A percentile compares a stretch with the other conserved stretches of the same genome.
These are phyloP conservation scores for Garcia nutans DNA, from an alignment of 345 rosid species.

Conservation along the genomic window DNA sequence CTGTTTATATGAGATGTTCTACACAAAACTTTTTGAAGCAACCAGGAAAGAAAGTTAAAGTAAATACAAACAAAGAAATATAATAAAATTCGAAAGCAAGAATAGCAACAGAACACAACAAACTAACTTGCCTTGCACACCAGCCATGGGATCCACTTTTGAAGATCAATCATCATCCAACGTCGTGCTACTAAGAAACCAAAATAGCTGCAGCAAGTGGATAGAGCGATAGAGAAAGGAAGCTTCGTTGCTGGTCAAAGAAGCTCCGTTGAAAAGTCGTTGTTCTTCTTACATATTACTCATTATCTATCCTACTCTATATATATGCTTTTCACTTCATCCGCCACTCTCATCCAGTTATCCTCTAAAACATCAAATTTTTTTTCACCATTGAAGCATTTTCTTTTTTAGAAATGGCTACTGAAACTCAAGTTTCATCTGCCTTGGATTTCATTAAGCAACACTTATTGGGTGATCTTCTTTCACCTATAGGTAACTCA, in stretches of 20 bases:
- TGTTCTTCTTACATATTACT: neutral
- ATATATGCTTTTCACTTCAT: conserved; percentile 1
- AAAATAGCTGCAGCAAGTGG: neutral
- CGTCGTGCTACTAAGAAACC: neutral
- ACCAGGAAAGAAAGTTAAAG: neutral
- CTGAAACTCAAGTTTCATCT: conserved; percentile 31
- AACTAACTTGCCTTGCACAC: neutral
- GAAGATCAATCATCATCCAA: neutral
- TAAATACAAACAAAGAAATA: conserved; percentile 7
- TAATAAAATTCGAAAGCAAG: neutral
- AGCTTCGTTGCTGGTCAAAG: conserved; percentile 21
- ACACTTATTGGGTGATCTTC: conserved; percentile 52
- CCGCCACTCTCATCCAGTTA: neutral
- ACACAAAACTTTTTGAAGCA: neutral
- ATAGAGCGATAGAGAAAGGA: neutral
- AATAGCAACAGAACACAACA: neutral
- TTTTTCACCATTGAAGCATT: neutral
- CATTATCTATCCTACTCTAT: neutral
- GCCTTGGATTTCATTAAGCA: conserved; percentile 52
- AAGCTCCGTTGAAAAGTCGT: conserved; percentile 29
- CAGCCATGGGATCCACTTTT: neutral
- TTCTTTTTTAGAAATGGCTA: conserved; percentile 32
- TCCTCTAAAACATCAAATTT: too few species aligned
- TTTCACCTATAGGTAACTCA: conserved; percentile 12
- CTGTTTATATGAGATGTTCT: neutral